A percentile compares a stretch with the other conserved stretches of the same genome.
Conservation (phyloP, 2,329 filamentous ascomycete genomes). For the Pseudogymnoascus verrucosus region DNA sequence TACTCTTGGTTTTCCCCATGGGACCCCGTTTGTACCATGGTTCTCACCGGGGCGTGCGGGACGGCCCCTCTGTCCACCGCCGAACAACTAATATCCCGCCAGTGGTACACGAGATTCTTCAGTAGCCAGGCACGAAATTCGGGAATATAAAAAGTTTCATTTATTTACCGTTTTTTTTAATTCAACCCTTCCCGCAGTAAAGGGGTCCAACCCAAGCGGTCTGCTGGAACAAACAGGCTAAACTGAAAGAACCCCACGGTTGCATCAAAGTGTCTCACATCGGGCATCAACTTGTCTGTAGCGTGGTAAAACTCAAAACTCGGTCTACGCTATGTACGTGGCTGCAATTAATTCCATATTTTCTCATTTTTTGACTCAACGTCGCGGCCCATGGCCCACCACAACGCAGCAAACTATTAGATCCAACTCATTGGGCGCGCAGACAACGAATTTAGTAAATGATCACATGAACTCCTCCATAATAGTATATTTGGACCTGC, state of each 20-base stretch:
- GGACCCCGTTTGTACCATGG: neutral
- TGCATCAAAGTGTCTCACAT: neutral
- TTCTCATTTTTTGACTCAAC: constrained; percentile 6
- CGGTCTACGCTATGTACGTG: neutral
- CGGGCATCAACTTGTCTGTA: constrained; percentile 5
- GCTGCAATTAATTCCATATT: constrained; percentile 3
- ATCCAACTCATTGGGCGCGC: neutral
- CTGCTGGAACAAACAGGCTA: constrained; percentile 1
- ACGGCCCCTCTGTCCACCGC: neutral
- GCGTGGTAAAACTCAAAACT: neutral
- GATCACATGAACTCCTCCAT: neutral
- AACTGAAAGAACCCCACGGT: neutral
- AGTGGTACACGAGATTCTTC: neutral
- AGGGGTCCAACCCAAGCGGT: neutral
- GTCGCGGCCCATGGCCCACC: neutral
- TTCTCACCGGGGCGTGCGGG: neutral
- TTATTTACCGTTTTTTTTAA: neutral
- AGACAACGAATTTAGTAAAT: neutral
- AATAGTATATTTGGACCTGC: neutral
- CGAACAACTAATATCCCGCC: neutral
- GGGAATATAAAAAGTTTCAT: constrained; percentile 1
- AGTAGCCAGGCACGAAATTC: neutral
- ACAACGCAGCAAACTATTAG: neutral
- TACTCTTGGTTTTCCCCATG: neutral
- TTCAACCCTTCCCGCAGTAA: neutral